Conservation (phyloP, 768 basidiomycete species). For the Lentinula boryana region DNA sequence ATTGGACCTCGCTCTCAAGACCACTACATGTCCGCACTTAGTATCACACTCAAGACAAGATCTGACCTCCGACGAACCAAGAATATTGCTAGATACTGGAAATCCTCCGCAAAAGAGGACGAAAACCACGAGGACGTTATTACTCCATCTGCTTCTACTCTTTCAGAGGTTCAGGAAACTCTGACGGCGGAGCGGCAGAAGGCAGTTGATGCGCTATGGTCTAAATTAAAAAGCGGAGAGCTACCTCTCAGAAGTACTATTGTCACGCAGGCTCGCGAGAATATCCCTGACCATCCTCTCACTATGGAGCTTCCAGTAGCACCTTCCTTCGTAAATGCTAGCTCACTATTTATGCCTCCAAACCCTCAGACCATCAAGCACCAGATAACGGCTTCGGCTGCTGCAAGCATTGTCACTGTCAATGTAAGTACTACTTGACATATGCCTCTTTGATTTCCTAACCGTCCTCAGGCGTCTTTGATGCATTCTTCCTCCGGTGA, state of each 20-base stretch:
- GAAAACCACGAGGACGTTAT: conserved; percentile 1
- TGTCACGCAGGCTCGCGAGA: conserved; percentile 2
- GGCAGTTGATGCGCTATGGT: conserved; percentile 19
- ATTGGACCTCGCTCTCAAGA: conserved; percentile 20
- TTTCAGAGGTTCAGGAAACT: conserved; percentile 7
- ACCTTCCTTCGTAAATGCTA: background rate
- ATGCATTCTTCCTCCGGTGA: background rate
- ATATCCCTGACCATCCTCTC: background rate
- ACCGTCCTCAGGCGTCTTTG: background rate
- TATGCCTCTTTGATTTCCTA: background rate
- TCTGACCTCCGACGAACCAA: conserved; percentile 21
- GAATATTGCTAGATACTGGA: conserved; percentile 28
- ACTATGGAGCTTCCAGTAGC: background rate
- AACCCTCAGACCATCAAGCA: background rate
- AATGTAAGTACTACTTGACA: background rate
- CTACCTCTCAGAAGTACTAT: conserved; percentile 9
- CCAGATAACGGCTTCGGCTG: background rate
- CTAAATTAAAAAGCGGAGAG: conserved; percentile 6
- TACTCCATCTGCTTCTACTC: conserved; percentile 10
- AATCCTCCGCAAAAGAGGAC: conserved; percentile 21
- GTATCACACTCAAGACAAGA: conserved; percentile 21
- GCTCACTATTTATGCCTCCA: background rate
- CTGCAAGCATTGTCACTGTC: background rate
- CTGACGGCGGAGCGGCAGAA: background rate
- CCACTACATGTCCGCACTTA: conserved; percentile 28